These are phyloP conservation scores for Pholiota adiposa DNA, from an alignment of 1,284 basidiomycete species.

Conservation along the genomic window DNA sequence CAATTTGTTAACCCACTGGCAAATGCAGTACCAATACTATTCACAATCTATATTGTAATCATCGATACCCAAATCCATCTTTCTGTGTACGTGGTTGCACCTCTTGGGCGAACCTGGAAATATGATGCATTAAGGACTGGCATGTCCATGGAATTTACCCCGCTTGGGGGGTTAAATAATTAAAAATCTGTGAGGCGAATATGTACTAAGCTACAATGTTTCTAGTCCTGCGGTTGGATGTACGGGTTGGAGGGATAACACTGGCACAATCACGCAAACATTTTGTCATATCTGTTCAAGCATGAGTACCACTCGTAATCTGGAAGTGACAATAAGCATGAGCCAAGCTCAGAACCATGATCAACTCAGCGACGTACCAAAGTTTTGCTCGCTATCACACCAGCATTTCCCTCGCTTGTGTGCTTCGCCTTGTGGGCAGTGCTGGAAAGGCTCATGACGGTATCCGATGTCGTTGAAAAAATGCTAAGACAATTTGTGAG, in stretches of 20 bases:
- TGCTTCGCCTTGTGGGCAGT: conserved; percentile 67
- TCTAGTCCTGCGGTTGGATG: neutral
- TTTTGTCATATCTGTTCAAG: conserved; percentile 66
- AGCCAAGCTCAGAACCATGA: conserved; percentile 9
- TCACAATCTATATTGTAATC: conserved; percentile 79
- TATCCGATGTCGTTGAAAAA: conserved; percentile 76
- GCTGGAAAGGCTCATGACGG: conserved; percentile 80
- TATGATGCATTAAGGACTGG: neutral
- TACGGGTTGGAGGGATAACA: neutral
- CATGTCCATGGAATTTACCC: neutral
- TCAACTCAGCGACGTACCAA: conserved; percentile 46
- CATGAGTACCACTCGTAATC: conserved; percentile 86
- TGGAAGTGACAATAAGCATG: conserved; percentile 29
- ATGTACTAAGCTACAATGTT: conserved; percentile 1
- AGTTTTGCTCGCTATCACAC: conserved; percentile 67
- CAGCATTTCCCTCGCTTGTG: conserved; percentile 70
- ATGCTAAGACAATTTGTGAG: conserved; percentile 54
- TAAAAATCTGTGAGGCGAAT: neutral
- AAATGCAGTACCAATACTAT: conserved; percentile 73
- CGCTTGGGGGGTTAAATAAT: conserved; percentile 3
- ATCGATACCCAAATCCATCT: neutral
- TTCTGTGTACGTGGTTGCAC: neutral
- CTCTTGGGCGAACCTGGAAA: neutral
- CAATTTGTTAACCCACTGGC: conserved; percentile 6
- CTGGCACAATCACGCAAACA: conserved; percentile 47